Evolutionary conservation across 192 early-diverging fungal genomes (phyloP).

Genomic region (Oehlia diaphana): DNA sequence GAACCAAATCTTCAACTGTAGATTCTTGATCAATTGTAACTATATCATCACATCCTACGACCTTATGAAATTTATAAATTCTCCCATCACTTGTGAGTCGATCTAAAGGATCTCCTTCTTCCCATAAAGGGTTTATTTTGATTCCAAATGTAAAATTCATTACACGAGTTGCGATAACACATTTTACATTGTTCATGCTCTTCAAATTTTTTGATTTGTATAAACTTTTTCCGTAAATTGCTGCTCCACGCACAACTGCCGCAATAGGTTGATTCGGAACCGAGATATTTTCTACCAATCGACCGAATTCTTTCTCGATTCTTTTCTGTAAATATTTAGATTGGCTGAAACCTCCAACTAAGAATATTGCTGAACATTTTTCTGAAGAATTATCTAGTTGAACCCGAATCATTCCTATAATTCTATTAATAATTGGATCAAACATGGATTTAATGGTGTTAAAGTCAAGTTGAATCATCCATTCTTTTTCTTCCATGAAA

Average conservation of each 20-base stretch:
- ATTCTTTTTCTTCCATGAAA: constrained; percentile 41
- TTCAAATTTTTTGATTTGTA: neutral
- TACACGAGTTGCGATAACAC: neutral
- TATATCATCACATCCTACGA: neutral
- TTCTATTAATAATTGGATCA: constrained; percentile 56
- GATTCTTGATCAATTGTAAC: neutral
- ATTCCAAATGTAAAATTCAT: neutral
- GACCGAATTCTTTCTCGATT: constrained; percentile 46
- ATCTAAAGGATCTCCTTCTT: neutral
- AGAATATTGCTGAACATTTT: constrained; percentile 50
- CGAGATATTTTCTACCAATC: constrained; percentile 42
- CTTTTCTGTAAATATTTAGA: constrained; percentile 52
- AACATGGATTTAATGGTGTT: constrained; percentile 54
- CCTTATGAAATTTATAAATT: neutral
- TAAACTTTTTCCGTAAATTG: constrained; percentile 41
- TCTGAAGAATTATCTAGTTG: constrained; percentile 43
- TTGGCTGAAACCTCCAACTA: constrained; percentile 57
- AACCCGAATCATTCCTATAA: constrained; percentile 50
- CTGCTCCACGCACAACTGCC: constrained; percentile 55
- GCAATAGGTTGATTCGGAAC: constrained; percentile 49
- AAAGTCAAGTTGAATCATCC: constrained; percentile 40
- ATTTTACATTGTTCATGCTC: neutral
- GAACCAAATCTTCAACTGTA: neutral
- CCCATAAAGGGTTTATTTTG: neutral
- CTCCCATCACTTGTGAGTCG: neutral